Evolutionary conservation across 2,329 filamentous ascomycete species (phyloP).

Genomic region (Cytospora paraplurivora): DNA sequence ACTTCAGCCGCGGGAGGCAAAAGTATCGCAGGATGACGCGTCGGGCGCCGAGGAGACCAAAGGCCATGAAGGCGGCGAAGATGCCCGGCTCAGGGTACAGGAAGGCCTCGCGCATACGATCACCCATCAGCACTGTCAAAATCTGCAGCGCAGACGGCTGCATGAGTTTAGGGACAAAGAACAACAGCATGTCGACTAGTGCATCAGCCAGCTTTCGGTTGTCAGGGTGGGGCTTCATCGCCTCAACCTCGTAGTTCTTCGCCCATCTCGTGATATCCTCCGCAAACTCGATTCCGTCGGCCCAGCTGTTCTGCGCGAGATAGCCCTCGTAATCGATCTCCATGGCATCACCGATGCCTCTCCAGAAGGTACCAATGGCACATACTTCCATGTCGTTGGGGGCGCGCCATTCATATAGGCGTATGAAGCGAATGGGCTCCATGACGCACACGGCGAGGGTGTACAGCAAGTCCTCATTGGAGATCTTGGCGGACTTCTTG

Average conservation of each 20-base stretch:
- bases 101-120: constrained; percentile 65
- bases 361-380: constrained; percentile 71
- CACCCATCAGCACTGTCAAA: constrained; percentile 63
- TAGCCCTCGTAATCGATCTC: constrained; percentile 55
- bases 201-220: constrained; percentile 58
- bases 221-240: constrained; percentile 57
- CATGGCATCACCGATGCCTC: constrained; percentile 70
- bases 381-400: constrained; percentile 69
- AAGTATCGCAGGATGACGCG: constrained; percentile 60
- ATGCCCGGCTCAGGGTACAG: constrained; percentile 54
- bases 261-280: constrained; percentile 53
- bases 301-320: constrained; percentile 45
- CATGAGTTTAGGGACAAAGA: constrained; percentile 50
- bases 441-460: constrained; percentile 60
- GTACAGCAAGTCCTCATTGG: constrained; percentile 43
- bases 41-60: constrained; percentile 52
- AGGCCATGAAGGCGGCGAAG: constrained; percentile 43
- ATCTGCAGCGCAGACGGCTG: constrained; percentile 52
- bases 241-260: constrained; percentile 57
- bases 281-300: constrained; percentile 54
- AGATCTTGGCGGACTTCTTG: constrained; percentile 39
- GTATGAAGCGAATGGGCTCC: constrained; percentile 66
- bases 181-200: constrained; percentile 63
- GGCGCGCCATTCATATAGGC: constrained; percentile 69
- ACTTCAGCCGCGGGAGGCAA: constrained; percentile 56